These are phyloP conservation scores for Eimeria praecox DNA, from an alignment of 169 alveolate species.

Conservation along the genomic window DNA sequence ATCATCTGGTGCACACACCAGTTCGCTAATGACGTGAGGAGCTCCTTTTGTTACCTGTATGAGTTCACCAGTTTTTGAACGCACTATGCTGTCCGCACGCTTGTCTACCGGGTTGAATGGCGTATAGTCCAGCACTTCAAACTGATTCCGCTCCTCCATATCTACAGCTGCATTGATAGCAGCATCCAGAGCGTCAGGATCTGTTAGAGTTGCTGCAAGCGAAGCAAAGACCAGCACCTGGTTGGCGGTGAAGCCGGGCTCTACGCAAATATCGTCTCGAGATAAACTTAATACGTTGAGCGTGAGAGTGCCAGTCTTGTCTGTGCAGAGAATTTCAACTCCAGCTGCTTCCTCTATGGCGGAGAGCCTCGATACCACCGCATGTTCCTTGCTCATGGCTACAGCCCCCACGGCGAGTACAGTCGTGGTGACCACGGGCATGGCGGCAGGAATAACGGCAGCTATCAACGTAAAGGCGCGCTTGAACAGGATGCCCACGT, in stretches of 20 bases:
- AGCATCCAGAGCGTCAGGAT: slow-evolving; percentile 81
- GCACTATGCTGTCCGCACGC: slow-evolving; percentile 84
- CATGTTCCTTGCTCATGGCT: slow-evolving; percentile 88
- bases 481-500: slow-evolving; percentile 62
- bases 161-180: slow-evolving; percentile 75
- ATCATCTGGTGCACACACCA: slow-evolving; percentile 79
- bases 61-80: slow-evolving; percentile 71
- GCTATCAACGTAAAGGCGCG: slow-evolving; percentile 81
- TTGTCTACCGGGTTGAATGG: slow-evolving; percentile 87
- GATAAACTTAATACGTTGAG: slow-evolving; percentile 91
- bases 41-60: slow-evolving; percentile 85
- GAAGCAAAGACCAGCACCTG: slow-evolving; percentile 81
- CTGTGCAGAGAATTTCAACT: slow-evolving; percentile 92
- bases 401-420: slow-evolving; percentile 91
- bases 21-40: slow-evolving; percentile 85
- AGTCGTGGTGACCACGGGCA: slow-evolving; percentile 91
- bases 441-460: slow-evolving; percentile 83
- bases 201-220: slow-evolving; percentile 80
- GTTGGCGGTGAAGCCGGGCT: slow-evolving; percentile 76
- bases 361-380: slow-evolving; percentile 89
- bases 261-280: slow-evolving; percentile 67
- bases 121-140: slow-evolving; percentile 79
- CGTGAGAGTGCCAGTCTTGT: slow-evolving; percentile 96
- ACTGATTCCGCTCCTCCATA: slow-evolving; percentile 76
- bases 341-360: slow-evolving; percentile 93